Conservation (phyloP, 305 asterid species). For the Fraxinus baroniana region DNA sequence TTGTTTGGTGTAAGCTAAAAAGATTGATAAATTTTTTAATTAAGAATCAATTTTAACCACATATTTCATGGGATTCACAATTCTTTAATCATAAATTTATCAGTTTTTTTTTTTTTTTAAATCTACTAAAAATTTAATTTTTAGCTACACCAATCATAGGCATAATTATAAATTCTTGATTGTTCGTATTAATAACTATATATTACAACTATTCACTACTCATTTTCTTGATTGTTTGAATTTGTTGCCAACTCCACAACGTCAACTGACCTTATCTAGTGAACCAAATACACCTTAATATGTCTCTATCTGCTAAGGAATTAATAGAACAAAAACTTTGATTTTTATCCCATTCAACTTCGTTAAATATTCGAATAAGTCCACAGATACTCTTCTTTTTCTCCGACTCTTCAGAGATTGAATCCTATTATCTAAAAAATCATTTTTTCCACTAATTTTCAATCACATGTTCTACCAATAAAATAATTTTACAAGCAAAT, state of each 20-base stretch:
- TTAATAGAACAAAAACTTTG: not conserved
- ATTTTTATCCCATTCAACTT: not conserved
- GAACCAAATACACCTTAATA: not conserved
- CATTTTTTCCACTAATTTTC: too few species aligned
- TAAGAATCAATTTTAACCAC: too few species aligned
- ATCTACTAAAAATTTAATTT: too few species aligned
- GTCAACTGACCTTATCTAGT: not conserved
- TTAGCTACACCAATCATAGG: not conserved
- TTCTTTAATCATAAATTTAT: too few species aligned
- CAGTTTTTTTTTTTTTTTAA: too few species aligned
- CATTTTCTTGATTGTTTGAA: not conserved
- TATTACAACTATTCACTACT: too few species aligned
- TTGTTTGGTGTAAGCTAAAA: not conserved
- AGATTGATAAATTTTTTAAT: too few species aligned
- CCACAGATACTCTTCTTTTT: not conserved
- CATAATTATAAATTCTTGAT: not conserved
- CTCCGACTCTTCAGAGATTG: not conserved
- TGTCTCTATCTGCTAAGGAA: not conserved
- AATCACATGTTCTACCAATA: too few species aligned
- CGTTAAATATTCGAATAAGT: not conserved
- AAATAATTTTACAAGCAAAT: too few species aligned
- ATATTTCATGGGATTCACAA: too few species aligned
- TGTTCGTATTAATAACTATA: too few species aligned
- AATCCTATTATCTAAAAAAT: not conserved
- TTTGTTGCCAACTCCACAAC: not conserved